Evolutionary conservation across 306 rosid species (phyloP).

Genomic region (Quercus parvula): DNA sequence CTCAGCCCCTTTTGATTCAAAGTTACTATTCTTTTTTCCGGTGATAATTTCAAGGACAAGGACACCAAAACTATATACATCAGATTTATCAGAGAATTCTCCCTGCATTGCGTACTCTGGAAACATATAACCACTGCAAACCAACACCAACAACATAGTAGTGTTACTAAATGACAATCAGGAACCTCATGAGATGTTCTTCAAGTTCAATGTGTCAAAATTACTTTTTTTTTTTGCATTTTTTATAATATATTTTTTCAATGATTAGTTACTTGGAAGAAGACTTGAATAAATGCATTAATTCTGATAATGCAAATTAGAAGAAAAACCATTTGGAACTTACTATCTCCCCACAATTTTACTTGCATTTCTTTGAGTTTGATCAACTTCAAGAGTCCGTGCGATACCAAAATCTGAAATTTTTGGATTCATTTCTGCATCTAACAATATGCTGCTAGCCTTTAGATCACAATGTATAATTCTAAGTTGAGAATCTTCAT

Average conservation of each 20-base stretch:
- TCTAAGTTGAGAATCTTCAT: slow-evolving; percentile 27
- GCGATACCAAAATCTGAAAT: slow-evolving; percentile 29
- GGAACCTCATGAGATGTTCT: no score
- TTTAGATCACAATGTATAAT: slow-evolving; percentile 38
- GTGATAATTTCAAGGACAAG: slow-evolving; percentile 20
- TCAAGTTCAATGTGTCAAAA: no score
- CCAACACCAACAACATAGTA: not conserved
- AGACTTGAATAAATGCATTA: not conserved
- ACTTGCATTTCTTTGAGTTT: slow-evolving; percentile 12
- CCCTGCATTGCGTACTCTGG: slow-evolving; percentile 24
- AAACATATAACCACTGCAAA: slow-evolving; percentile 20
- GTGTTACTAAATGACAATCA: no score
- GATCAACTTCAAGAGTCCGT: slow-evolving; percentile 7
- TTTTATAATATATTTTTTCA: no score
- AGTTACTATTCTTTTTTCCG: slow-evolving; percentile 18
- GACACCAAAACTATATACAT: slow-evolving; percentile 21
- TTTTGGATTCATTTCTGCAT: slow-evolving; percentile 26
- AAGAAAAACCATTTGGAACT: not conserved
- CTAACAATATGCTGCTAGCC: slow-evolving; percentile 28
- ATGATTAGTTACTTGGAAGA: no score
- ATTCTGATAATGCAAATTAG: not conserved
- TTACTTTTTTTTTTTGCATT: no score
- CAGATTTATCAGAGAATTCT: slow-evolving; percentile 16
- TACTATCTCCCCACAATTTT: slow-evolving; percentile 15
- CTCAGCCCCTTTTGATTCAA: slow-evolving; percentile 4